Evolutionary conservation across 352 stramenopile genomes (phyloP).

Genomic region (Globisporangium spiculum): DNA sequence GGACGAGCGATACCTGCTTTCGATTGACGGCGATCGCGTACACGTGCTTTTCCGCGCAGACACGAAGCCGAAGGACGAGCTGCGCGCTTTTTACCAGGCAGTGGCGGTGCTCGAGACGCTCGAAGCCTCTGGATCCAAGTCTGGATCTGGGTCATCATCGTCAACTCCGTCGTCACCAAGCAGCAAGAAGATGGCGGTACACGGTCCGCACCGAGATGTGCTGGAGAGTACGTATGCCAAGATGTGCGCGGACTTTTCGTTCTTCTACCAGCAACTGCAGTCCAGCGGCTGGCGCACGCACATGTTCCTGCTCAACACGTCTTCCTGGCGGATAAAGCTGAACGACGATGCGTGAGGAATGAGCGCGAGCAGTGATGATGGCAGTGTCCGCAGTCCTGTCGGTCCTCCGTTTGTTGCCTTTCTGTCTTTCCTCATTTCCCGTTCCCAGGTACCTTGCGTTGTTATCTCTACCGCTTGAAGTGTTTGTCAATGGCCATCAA

Average conservation of each 20-base stretch:
- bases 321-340: constrained; percentile 65
- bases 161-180: constrained; percentile 18
- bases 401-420: not conserved
- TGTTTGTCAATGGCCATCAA: not conserved
- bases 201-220: constrained; percentile 15
- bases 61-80: constrained; percentile 51
- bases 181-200: constrained; percentile 6
- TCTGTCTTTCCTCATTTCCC: not conserved
- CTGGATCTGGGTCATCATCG: constrained; percentile 2
- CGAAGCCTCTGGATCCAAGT: constrained; percentile 1
- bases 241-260: constrained; percentile 56
- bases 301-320: constrained; percentile 70
- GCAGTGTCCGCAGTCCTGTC: not conserved
- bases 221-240: constrained; percentile 45
- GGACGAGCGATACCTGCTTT: constrained; percentile 62
- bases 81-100: constrained; percentile 74
- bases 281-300: constrained; percentile 65
- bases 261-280: constrained; percentile 62
- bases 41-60: constrained; percentile 57
- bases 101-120: constrained; percentile 52
- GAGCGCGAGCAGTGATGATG: not conserved
- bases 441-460: not conserved
- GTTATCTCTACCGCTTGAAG: not conserved
- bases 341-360: constrained; percentile 29
- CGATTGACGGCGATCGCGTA: constrained; percentile 28